A percentile compares a stretch with the other conserved stretches of the same genome.
Conservation (phyloP, 73 alveolate genomes). For the Tetrahymena malaccensis region DNA sequence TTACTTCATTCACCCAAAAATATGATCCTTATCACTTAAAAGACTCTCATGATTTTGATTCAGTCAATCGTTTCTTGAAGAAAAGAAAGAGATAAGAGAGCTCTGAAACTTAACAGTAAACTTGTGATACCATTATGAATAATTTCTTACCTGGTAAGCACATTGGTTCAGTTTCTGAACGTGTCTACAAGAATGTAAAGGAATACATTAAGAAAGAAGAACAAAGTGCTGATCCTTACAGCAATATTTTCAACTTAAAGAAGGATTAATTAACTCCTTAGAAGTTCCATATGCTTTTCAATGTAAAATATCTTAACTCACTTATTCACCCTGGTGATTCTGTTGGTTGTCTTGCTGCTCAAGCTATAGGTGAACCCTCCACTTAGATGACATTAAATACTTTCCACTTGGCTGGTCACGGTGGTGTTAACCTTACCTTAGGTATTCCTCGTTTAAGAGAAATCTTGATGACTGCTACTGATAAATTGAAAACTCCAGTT, state of each 20-base stretch:
- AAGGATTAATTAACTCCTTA: slow-evolving; percentile 54
- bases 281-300: slow-evolving; percentile 12
- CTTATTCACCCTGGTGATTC: slow-evolving; percentile 97
- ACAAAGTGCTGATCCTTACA: background rate
- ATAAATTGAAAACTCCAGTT: slow-evolving; percentile 88
- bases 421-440: slow-evolving; percentile 96
- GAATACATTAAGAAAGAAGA: slow-evolving; percentile 56
- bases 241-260: background rate
- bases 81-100: slow-evolving; percentile 14
- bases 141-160: slow-evolving; percentile 72
- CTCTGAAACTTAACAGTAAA: slow-evolving; percentile 21
- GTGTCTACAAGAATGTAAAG: slow-evolving; percentile 52
- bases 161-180: slow-evolving; percentile 78
- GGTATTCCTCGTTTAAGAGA: slow-evolving; percentile 99
- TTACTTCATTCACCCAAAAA: slow-evolving; percentile 56
- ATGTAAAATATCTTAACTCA: slow-evolving; percentile 79
- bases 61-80: slow-evolving; percentile 32
- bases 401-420: slow-evolving; percentile 98
- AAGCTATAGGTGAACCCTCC: slow-evolving; percentile 98
- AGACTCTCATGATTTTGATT: slow-evolving; percentile 50
- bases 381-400: slow-evolving; percentile 98
- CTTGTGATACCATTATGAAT: slow-evolving; percentile 73
- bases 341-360: slow-evolving; percentile 97
- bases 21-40: slow-evolving; percentile 59
- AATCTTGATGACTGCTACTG: slow-evolving; percentile 93